These are phyloP conservation scores for Russula vinacea DNA, from an alignment of 768 basidiomycete genomes.

Conservation along the genomic window DNA sequence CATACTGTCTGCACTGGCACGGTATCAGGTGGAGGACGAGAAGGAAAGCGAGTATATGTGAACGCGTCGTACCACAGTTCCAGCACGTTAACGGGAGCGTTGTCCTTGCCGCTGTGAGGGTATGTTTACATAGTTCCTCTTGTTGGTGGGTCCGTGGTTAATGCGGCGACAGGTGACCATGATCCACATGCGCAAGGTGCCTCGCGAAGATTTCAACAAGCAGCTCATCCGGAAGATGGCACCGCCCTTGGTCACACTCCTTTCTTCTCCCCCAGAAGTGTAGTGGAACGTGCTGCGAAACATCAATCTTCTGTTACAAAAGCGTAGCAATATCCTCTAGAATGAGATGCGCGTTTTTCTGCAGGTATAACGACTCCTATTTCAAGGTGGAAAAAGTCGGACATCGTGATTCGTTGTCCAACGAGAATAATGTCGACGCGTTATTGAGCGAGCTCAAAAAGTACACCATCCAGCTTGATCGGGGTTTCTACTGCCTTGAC, in stretches of 20 bases:
- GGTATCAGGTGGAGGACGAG: constrained; percentile 80
- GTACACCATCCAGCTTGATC: constrained; percentile 44
- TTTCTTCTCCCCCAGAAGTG: constrained; percentile 94
- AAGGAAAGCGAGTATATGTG: constrained; percentile 99
- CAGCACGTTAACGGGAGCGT: constrained; percentile 97
- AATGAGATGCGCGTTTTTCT: constrained; percentile 99
- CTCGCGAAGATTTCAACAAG: constrained; percentile 77
- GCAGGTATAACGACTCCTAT: too few relatives aligned
- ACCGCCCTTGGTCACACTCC: constrained; percentile 89
- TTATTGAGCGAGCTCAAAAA: constrained; percentile 94
- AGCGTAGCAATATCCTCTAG: constrained; percentile 81
- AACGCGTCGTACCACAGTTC: constrained; percentile 96
- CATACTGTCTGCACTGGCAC: constrained; percentile 78
- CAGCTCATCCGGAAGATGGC: constrained; percentile 95
- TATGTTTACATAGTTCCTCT: constrained; percentile 34
- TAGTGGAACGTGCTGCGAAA: constrained; percentile 98
- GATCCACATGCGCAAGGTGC: constrained; percentile 89
- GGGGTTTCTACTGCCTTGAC: constrained; percentile 17
- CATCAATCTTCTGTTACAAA: constrained; percentile 94
- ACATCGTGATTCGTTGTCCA: constrained; percentile 96
- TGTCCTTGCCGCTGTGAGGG: constrained; percentile 95
- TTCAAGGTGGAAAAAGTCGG: constrained; percentile 96
- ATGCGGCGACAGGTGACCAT: constrained; percentile 70
- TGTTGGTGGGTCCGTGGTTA: neutral
- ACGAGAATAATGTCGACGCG: constrained; percentile 90